These are phyloP conservation scores for Linum usitatissimum DNA, from an alignment of 345 rosid species.

Conservation along the genomic window DNA sequence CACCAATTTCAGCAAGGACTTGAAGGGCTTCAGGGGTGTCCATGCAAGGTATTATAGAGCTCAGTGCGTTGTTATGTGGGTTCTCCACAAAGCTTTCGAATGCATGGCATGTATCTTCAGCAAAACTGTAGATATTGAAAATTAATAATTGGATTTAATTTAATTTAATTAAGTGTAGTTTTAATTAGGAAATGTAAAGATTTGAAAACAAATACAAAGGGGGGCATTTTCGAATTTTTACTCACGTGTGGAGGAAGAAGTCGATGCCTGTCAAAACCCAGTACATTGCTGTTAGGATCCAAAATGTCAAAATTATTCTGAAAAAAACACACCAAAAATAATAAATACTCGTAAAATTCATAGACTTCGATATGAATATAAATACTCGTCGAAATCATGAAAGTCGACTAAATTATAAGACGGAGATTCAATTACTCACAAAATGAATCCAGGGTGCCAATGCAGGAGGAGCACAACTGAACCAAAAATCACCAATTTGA, in stretches of 20 bases:
- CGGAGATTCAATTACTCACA: conserved; percentile 27
- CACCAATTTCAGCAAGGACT: conserved; percentile 30
- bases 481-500: conserved; percentile 11
- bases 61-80: conserved; percentile 34
- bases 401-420: background rate
- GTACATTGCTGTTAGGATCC: conserved; percentile 50
- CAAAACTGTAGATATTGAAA: conserved; percentile 48
- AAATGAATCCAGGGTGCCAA: conserved; percentile 55
- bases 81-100: conserved; percentile 33
- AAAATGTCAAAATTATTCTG: conserved; percentile 53
- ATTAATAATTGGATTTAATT: background rate
- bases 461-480: conserved; percentile 48
- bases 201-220: background rate
- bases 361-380: too few species aligned
- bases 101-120: conserved; percentile 49
- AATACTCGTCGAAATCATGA: too few species aligned
- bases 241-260: conserved; percentile 59
- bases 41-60: conserved; percentile 41
- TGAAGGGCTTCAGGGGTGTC: conserved; percentile 27
- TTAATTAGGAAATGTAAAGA: background rate
- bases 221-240: background rate
- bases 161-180: background rate
- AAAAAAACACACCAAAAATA: conserved; percentile 11
- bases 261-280: conserved; percentile 61
- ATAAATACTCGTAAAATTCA: too few species aligned